Evolutionary conservation across 2,329 filamentous ascomycete genomes (phyloP).

Genomic region (Fusarium pseudograminearum): DNA sequence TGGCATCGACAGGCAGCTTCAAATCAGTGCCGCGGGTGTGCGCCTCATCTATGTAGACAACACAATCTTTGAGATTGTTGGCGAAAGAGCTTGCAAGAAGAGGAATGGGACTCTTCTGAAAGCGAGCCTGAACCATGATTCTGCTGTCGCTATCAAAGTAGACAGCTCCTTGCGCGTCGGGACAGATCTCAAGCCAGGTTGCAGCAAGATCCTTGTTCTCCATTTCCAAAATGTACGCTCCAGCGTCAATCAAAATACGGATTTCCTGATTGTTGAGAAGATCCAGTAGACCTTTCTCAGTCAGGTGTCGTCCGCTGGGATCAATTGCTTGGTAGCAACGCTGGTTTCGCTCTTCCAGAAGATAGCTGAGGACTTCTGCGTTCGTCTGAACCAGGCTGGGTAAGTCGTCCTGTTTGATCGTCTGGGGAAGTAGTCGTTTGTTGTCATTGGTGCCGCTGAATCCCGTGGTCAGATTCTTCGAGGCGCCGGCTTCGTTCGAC

Average conservation of each 20-base stretch:
- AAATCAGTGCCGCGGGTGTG: conserved; percentile 72
- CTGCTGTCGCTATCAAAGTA: conserved; percentile 60
- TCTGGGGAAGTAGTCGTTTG: conserved; percentile 68
- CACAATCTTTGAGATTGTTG: conserved; percentile 62
- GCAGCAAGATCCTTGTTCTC: conserved; percentile 63
- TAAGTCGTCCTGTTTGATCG: conserved; percentile 71
- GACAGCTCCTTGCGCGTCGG: conserved; percentile 59
- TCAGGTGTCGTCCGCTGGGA: conserved; percentile 53
- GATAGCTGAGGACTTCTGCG: conserved; percentile 70
- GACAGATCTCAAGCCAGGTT: conserved; percentile 63
- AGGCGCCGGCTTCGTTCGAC: not conserved
- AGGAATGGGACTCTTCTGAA: conserved; percentile 59
- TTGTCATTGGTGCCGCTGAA: conserved; percentile 81
- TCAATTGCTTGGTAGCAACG: conserved; percentile 55
- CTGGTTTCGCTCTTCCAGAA: conserved; percentile 65
- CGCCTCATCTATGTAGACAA: conserved; percentile 71
- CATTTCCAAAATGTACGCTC: conserved; percentile 73
- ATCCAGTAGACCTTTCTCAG: conserved; percentile 7
- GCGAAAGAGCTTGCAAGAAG: conserved; percentile 67
- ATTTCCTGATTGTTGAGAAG: conserved; percentile 50
- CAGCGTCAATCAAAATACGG: conserved; percentile 71
- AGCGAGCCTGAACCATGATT: conserved; percentile 39
- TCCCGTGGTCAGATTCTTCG: conserved; percentile 65
- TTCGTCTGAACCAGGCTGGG: conserved; percentile 68
- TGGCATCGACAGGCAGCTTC: conserved; percentile 61